Base-by-base conservation (phyloP, 2,329 filamentous ascomycete species). In the Decorospora gaudefroyi region DNA sequence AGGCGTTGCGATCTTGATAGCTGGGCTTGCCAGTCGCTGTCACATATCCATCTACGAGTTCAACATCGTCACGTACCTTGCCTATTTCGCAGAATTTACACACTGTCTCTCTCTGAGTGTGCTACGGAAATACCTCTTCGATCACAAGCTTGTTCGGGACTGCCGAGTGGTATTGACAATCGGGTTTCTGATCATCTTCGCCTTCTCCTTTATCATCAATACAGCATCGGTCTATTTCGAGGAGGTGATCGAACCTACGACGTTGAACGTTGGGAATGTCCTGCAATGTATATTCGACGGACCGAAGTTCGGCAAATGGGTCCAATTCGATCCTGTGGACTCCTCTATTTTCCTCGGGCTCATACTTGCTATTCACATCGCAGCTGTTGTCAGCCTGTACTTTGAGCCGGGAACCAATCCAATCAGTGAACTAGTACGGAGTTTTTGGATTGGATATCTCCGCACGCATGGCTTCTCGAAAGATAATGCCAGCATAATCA, bases 1-100 rank as follows among this genome's bases (percentile, higher is more conserved):
- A 13, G 50, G 50, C 7, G 11, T 47, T 11, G 38, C 46, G 6
- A 50, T 53, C 4, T 17, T 50, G 2, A 35, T 42, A 4, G 50
- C 38, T 6, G 39, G 30, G 3, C 34, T 47, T 13, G 30, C 39
- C 8, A 50, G 42, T 41, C 38, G 27, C 3, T 46, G 38, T 13
- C 17, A 15, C 2, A 36, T 47, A 3, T 38, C 46, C 1, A 11
- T 38, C 3, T 42, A 44, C 16, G 39, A 53, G 22, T 28, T 44
- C 17, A 33, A 42, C 6, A 45, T 50, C 10, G 46, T 42, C 11
- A 19, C 18, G 0, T 39, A 15, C n/a, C 28, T 53, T 3, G 42
- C 42, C 1, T 53, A 42, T 22, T 47, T 53, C 13, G 32, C 42
- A 5, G 32, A 22, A 0, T 32, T 11, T 2, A 33, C 41, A 3